Evolutionary conservation across 352 stramenopile genomes (phyloP).

Genomic region (Thalassiosira ordinaria): DNA sequence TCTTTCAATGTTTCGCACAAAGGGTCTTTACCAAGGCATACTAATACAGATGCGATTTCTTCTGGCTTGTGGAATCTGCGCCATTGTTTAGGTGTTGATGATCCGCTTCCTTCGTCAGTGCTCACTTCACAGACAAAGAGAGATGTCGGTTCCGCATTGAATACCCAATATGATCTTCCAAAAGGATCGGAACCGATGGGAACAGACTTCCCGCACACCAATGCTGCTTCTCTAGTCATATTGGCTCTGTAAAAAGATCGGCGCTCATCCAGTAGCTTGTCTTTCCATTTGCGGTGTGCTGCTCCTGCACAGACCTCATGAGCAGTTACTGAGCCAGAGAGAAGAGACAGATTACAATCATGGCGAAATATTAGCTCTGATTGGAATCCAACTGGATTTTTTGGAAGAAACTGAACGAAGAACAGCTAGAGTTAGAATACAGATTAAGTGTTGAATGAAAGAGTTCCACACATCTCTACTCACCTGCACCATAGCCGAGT

Average conservation of each 20-base stretch:
- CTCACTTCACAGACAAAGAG: conserved; percentile 76
- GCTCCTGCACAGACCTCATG: conserved; percentile 85
- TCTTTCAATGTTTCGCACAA: conserved; percentile 74
- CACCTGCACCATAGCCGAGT: conserved; percentile 69
- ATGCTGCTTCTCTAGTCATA: conserved; percentile 68
- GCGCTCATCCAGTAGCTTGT: conserved; percentile 67
- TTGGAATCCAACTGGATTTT: conserved; percentile 77
- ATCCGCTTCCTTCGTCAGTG: conserved; percentile 14
- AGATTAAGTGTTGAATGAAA: not conserved
- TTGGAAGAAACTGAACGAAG: conserved; percentile 73
- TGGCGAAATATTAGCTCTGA: conserved; percentile 76
- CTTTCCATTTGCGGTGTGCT: conserved; percentile 76
- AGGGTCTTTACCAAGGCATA: conserved; percentile 72
- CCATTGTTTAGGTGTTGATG: conserved; percentile 52
- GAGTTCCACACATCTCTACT: not conserved
- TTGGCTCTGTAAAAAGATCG: conserved; percentile 59
- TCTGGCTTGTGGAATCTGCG: conserved; percentile 75
- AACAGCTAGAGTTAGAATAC: conserved; percentile 13
- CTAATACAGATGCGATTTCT: conserved; percentile 82
- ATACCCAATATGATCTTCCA: conserved; percentile 83
- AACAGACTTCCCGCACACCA: conserved; percentile 75
- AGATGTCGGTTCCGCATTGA: conserved; percentile 70
- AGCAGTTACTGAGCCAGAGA: conserved; percentile 79
- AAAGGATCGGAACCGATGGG: conserved; percentile 74
- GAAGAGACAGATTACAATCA: conserved; percentile 69